phyloP scores from a whole-genome alignment of 2,329 filamentous ascomycete genomes.

The Rhytidhysteron rufulum region DNA sequence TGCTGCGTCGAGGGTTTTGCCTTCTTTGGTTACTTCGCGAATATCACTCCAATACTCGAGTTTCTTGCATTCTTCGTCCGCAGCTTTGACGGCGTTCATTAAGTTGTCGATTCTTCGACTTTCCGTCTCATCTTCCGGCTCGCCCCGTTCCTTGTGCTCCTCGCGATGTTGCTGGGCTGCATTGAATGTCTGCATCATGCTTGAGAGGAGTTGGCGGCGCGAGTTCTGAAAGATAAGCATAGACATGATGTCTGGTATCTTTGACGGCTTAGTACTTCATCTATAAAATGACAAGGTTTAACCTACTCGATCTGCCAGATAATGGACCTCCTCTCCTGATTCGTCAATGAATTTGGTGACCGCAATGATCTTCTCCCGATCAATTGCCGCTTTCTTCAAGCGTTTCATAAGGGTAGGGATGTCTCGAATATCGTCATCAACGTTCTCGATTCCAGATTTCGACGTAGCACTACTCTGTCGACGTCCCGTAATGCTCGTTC shows the following conservation, averaged over 20 bases:
- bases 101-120: slow-evolving; percentile 62
- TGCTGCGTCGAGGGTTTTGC: slow-evolving; percentile 29
- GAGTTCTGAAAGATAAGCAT: slow-evolving; percentile 88
- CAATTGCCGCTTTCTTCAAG: slow-evolving; percentile 69
- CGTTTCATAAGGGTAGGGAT: slow-evolving; percentile 65
- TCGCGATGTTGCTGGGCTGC: slow-evolving; percentile 49
- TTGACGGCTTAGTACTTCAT: slow-evolving; percentile 15
- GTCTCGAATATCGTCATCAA: slow-evolving; percentile 57
- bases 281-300: no score
- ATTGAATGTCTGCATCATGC: slow-evolving; percentile 58
- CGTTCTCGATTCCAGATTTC: slow-evolving; percentile 40
- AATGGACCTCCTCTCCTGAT: slow-evolving; percentile 69
- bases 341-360: slow-evolving; percentile 78
- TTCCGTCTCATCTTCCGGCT: slow-evolving; percentile 44
- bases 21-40: slow-evolving; percentile 39
- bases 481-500: slow-evolving; percentile 38
- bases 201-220: slow-evolving; percentile 68
- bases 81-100: slow-evolving; percentile 68
- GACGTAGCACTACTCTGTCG: slow-evolving; percentile 40
- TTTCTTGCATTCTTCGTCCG: slow-evolving; percentile 73
- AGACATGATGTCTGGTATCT: slow-evolving; percentile 47
- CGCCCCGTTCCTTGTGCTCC: slow-evolving; percentile 39
- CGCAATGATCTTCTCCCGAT: slow-evolving; percentile 85
- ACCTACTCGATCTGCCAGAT: slow-evolving; percentile 61
- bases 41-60: slow-evolving; percentile 85